Base-by-base conservation (phyloP, 2,329 filamentous ascomycete genomes). In the Moelleriella libera region DNA sequence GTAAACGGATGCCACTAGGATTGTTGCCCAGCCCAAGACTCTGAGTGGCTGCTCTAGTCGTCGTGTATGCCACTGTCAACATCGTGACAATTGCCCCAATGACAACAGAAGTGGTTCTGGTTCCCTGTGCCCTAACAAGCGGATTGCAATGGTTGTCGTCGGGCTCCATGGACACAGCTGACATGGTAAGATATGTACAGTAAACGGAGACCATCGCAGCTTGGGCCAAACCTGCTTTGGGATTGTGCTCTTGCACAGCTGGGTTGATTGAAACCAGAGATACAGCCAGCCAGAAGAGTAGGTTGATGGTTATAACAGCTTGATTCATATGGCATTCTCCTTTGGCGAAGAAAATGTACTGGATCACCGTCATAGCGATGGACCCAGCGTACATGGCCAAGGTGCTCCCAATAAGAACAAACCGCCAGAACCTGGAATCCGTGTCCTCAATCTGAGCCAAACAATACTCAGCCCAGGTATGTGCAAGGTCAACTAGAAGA, bases 171-270 rank as follows among this genome's bases (percentile, higher is more conserved):
- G 88, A 94, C 1, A 98, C 92, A 30, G 92, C 92, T 2, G 89
- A 96, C 81, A 98, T 88, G 55, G 92, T 98, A 48, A 98, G 78
- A 62, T 98, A 98, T 42, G 92, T 97, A 77, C 92, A 98, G 73
- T 98, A 98, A 49, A 95, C 79, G 14, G 89, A 88, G 43, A 98
- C 92, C 78, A 97, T 96, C 52, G 92, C 90, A 41, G 89, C 88
- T 63, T 98, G 92, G n/a, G 92, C 92, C 50, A 98, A 75, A 45
- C 92, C 92, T 41, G 92, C 92, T 61, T 90, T 88, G 44, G 89
- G 81, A 65, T 98, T 98, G 62, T 83, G 83, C 59, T 89, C 88
- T 65, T 98, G 92, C 11, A 98, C 80, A 1, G 77, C 78, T 1
- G 92, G 89, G 61, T 97, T 89, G 51, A 98, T 83, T 0, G 90